Percentiles rank a stretch among this genome's conserved stretches.
Conservation (phyloP, 1,139 yeast genomes). For the Debaryomyces nepalensis region DNA sequence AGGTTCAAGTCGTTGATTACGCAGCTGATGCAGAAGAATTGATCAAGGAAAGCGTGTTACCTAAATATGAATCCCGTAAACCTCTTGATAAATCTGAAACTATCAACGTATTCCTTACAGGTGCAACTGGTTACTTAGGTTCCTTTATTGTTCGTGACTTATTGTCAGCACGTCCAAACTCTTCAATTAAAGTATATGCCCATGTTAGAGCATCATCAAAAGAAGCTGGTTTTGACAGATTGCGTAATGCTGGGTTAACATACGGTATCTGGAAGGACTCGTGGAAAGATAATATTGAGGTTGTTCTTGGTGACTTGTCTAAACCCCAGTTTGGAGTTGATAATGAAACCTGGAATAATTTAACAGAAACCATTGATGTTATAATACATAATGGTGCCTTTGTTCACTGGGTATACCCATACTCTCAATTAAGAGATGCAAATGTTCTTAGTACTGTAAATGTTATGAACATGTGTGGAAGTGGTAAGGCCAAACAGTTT, state of each 20-base stretch:
- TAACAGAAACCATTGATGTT: constrained; percentile 70
- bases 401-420: constrained; percentile 99
- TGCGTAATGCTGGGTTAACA: constrained; percentile 75
- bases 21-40: constrained; percentile 75
- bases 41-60: constrained; percentile 47
- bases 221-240: constrained; percentile 73
- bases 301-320: constrained; percentile 85
- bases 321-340: constrained; percentile 70
- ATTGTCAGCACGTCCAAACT: constrained; percentile 48
- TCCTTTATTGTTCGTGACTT: constrained; percentile 82
- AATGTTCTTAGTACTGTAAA: constrained; percentile 89
- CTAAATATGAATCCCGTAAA: constrained; percentile 37
- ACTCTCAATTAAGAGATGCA: constrained; percentile 86
- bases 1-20: constrained; percentile 49
- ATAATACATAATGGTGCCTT: constrained; percentile 96
- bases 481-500: constrained; percentile 85
- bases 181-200: constrained; percentile 67
- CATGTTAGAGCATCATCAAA: constrained; percentile 87
- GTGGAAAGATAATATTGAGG: constrained; percentile 62
- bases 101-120: constrained; percentile 83
- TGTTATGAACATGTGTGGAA: constrained; percentile 75
- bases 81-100: constrained; percentile 36
- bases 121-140: constrained; percentile 96
- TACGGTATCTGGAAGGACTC: constrained; percentile 83
- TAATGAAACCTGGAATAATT: constrained; percentile 58